These are phyloP conservation scores for Exserohilum rostratum DNA, from an alignment of 2,329 filamentous ascomycete species.

Conservation along the genomic window DNA sequence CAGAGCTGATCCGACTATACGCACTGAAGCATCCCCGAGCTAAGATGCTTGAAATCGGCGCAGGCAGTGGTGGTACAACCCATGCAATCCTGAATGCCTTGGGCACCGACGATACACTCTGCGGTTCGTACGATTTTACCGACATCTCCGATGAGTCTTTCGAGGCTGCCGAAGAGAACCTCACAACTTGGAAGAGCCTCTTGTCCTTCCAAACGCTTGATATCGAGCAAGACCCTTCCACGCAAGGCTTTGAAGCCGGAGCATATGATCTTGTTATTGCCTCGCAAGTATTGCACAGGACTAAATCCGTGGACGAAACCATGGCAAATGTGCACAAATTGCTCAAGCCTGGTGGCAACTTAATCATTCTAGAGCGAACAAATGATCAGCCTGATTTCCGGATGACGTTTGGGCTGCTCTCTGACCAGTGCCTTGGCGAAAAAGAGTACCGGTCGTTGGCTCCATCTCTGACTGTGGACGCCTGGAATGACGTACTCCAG, in stretches of 20 bases:
- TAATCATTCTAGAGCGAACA: neutral
- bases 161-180: neutral
- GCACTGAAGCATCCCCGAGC: neutral
- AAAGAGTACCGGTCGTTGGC: neutral
- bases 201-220: neutral
- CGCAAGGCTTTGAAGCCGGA: slow-evolving; percentile 18
- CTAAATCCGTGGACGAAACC: slow-evolving; percentile 9
- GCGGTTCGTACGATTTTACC: neutral
- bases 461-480: neutral
- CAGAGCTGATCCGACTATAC: neutral
- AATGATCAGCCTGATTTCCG: neutral
- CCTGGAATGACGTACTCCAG: neutral
- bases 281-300: slow-evolving; percentile 40
- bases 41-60: neutral
- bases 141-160: neutral
- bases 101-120: neutral
- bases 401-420: neutral
- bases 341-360: slow-evolving; percentile 6
- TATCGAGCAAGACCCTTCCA: slow-evolving; percentile 5
- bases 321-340: slow-evolving; percentile 26
- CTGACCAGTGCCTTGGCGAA: neutral
- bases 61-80: neutral
- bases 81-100: neutral
- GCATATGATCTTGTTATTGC: slow-evolving; percentile 32
- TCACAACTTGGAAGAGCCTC: neutral